Base-by-base conservation (phyloP, 306 rosid species). In the Acacia acuminata region DNA sequence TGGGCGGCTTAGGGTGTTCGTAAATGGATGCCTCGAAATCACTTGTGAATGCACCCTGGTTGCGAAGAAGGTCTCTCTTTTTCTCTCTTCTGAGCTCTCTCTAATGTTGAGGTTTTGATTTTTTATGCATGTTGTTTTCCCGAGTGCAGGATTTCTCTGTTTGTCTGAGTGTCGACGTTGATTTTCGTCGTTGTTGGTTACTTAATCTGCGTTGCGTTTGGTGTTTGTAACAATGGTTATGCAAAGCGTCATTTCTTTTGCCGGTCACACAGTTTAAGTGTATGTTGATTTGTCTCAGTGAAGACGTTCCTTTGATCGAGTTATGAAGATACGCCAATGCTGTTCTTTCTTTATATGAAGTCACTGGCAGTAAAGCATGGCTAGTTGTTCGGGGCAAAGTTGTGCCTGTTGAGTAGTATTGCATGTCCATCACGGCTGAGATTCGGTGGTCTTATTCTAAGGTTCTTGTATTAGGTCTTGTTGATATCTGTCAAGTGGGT, bases 1-100 rank as follows among this genome's bases (percentile, higher is more conserved):
- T 65, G 98, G 98, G 22, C 91, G 98, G 84, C 98, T 95, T 93
- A 95, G 98, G 98, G 98, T 95, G 93, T 95, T 88, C 91, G 24
- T 85, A 16, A 95, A 87, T 87, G 98, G 98, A 11, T 91, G 83
- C 81, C 98, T 95, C 47, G 89, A 93, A 86, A 88, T 95, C 93
- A 77, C 89, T 80, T 95, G 98, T 79, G 97, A 95, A 86, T 95
- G 98, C 97, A 93, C 98, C 84, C 98, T 87, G 98, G 98, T 79
- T 95, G 98, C 87, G 86, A 92, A 74, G 97, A 95, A 95, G 98
- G 98, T 95, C 87, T 86, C 79, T 83, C 66, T 86, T 5, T 61
- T 16, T 64, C 38, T 63, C 70, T 63, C 38, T 13, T 63, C 20
- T 12, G 70, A 30, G 42, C 10, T 64, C n/a, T 30, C n/a, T 64